Evolutionary conservation across 2,329 filamentous ascomycete genomes (phyloP), one percentile per base, ranked within the genome.

Genomic region (Arthrobotrys megalospora): DNA sequence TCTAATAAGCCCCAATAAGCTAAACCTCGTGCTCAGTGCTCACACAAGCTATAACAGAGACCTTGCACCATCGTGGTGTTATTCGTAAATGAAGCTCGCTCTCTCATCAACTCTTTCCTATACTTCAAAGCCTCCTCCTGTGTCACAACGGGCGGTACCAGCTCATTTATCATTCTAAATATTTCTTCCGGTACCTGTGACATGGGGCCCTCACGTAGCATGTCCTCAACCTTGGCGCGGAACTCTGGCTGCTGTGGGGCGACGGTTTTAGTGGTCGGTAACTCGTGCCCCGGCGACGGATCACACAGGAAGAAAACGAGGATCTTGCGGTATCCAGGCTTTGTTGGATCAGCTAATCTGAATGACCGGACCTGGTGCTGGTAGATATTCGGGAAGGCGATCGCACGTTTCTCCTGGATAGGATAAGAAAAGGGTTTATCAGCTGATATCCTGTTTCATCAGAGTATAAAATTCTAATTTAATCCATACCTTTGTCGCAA

Each of bases 101-200:
- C 85, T 3, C 82, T 81, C 85, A 86, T 86, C 41, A 87, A 70
- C 79, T 83, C 64, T 8, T 83, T 52, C 67, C 85, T 80, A 47
- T 84, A 81, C 36, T 82, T 73, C 67, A 84, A 83, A 0, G 86
- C 85, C 70, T 85, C 83, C 8, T 86, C 82, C 76, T 83, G 80
- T 0, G 81, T 80, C 43, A 86, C 84, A 0, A 76, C 79, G 8
- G 81, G 66, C 76, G 36, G 66, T 21, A 41, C 64, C 41, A 63
- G 79, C 55, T 41, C 81, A 43, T 64, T 80, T 68, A 68, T 80
- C 36, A 82, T 38, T 24, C 80, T 76, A 32, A 75, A 72, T 7
- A 81, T 50, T 6, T 78, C 79, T 47, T 80, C 79, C 0, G 80
- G 80, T 3, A 82, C 36, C 6, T 62, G 71, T 0, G 75, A 38